Evolutionary conservation across 441 rosid genomes (phyloP), one percentile per base, ranked within the genome.

Genomic region (Erodium texanum): DNA sequence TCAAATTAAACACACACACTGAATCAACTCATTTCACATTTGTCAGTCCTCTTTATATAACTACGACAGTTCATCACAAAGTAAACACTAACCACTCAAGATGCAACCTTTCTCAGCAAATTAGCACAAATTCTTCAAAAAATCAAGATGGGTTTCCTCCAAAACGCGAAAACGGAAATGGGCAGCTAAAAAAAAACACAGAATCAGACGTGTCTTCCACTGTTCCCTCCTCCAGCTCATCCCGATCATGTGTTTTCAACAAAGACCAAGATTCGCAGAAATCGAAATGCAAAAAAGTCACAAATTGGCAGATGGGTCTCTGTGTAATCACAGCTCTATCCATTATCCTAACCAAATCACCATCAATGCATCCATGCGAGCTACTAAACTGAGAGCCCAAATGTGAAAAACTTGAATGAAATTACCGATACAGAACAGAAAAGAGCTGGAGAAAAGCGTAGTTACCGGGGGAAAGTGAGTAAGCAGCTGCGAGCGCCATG

Each of bases 401-500:
- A 54, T 54, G 20, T 18, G 24, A 16, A 5, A 54, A 16, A n/a
- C 15, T 19, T 8, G 58, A 15, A 24, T 41, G 19, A 59, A 54
- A 68, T 38, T 10, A 20, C 27, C 36, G 66, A 24, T 16, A 19
- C 14, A 68, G 16, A 45, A 62, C 58, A 7, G 14, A 36, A 66
- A 36, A 18, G 58, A 50, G 58, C 8, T n/a, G 19, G 22, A 7
- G 59, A 52, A 54, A 54, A 23, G 29, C 54, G 73, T 27, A n/a
- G 56, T 68, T 87, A 87, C 93, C 87, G 24, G 84, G 68, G 66
- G 84, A 66, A 77, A 89, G 79, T 52, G 92, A 78, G 78, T 95
- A 75, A 79, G 89, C 83, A 70, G 83, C 89, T 0, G 88, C 83
- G 81, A 89, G 84, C 93, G 85, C 85, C 94, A 88, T 92, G 76